Evolutionary conservation across 192 early-diverging fungal genomes (phyloP).

Genomic region (Gigaspora rosea): DNA sequence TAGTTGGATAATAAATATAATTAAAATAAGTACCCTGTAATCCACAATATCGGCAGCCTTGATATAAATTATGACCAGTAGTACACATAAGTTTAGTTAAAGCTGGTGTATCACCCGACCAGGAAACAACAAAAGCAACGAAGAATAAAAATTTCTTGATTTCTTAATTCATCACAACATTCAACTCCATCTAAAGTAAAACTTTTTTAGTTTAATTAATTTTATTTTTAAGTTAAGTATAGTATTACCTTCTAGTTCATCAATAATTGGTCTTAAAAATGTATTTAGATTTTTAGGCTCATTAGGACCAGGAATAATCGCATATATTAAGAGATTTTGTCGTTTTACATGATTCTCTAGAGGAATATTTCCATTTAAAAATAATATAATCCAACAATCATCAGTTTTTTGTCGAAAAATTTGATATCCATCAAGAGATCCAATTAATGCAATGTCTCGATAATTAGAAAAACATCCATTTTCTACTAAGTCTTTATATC

Average conservation of each 20-base stretch:
- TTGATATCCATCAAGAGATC: neutral
- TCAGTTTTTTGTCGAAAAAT: constrained; percentile 11
- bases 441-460: neutral
- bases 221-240: neutral
- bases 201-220: neutral
- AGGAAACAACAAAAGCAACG: neutral
- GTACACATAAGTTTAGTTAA: constrained; percentile 10
- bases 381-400: neutral
- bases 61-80: constrained; percentile 4
- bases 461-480: neutral
- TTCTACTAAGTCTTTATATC: neutral
- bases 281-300: constrained; percentile 7
- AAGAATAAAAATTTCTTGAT: neutral
- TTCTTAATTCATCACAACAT: neutral
- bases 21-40: neutral
- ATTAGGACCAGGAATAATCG: neutral
- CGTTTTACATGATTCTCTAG: neutral
- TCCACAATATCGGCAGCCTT: neutral
- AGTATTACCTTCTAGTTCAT: neutral
- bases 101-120: neutral
- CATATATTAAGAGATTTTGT: neutral
- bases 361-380: constrained; percentile 15
- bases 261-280: neutral
- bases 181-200: neutral
- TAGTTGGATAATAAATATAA: constrained; percentile 10